These are phyloP conservation scores for Arachis hypogaea DNA, from an alignment of 306 rosid genomes.

Conservation along the genomic window DNA sequence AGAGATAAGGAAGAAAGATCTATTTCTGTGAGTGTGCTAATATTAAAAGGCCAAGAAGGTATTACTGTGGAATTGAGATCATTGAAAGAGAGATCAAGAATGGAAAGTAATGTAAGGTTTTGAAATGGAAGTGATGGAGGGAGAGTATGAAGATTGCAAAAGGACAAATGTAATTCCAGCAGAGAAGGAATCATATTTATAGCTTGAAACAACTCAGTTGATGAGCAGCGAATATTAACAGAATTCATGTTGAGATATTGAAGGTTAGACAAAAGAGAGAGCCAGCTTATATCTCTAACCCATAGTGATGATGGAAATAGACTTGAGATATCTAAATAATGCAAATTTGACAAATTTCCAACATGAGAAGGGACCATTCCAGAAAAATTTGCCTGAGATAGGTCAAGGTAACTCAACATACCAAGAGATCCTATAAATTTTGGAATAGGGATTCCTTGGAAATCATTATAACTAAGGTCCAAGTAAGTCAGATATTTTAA, in stretches of 20 bases:
- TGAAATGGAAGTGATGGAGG: constrained; percentile 12
- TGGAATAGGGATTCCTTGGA: background rate
- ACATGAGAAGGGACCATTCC: background rate
- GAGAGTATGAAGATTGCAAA: constrained; percentile 4
- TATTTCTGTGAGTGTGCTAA: constrained; percentile 15
- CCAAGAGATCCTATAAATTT: constrained; percentile 9
- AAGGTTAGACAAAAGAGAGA: background rate
- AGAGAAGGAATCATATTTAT: constrained; percentile 25
- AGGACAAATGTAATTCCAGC: constrained; percentile 10
- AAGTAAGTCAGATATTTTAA: background rate
- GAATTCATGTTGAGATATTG: constrained; percentile 18
- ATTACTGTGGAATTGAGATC: background rate
- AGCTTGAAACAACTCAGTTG: constrained; percentile 10
- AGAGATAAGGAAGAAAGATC: background rate
- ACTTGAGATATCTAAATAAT: constrained; percentile 4
- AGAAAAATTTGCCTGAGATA: background rate
- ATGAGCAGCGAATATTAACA: constrained; percentile 1
- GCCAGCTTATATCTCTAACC: constrained; percentile 16
- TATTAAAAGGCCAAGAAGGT: constrained; percentile 23
- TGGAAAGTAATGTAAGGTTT: constrained; percentile 29
- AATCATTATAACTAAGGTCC: constrained; percentile 8
- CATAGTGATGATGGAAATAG: background rate
- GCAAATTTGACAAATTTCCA: constrained; percentile 33
- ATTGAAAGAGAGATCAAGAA: constrained; percentile 26
- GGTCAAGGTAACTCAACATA: background rate